These are phyloP conservation scores for Polytrichum formosum DNA, from an alignment of 225 moss, liverwort and hornwort genomes.

Conservation along the genomic window DNA sequence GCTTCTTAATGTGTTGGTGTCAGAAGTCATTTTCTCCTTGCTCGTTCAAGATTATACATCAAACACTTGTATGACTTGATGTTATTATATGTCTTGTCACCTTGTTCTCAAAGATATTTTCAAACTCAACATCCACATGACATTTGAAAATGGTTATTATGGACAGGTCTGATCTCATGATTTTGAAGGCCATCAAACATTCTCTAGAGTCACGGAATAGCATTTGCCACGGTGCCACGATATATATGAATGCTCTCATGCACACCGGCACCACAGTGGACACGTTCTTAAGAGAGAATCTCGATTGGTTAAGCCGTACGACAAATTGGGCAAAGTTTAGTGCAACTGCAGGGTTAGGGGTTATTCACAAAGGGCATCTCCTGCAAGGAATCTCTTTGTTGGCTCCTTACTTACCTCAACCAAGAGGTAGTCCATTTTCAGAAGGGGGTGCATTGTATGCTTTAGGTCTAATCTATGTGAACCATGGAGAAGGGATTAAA, in stretches of 20 bases:
- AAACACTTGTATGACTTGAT: no score
- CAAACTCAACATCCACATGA: background rate
- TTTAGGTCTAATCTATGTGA: conserved; percentile 86
- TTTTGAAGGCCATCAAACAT: conserved; percentile 89
- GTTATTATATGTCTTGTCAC: no score
- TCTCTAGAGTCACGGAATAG: conserved; percentile 79
- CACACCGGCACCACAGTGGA: conserved; percentile 95
- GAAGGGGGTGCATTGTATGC: conserved; percentile 95
- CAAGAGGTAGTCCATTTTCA: conserved; percentile 71
- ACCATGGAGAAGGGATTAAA: conserved; percentile 80
- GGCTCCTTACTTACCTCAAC: conserved; percentile 78
- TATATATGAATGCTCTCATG: conserved; percentile 94
- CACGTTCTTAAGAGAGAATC: conserved; percentile 81
- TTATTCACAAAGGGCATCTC: conserved; percentile 90
- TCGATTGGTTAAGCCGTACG: conserved; percentile 83
- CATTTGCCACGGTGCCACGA: conserved; percentile 89
- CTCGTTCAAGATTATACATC: no score
- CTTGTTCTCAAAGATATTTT: background rate
- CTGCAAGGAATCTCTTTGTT: conserved; percentile 81
- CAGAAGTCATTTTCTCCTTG: no score
- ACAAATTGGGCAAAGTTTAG: conserved; percentile 97
- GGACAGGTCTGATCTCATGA: conserved; percentile 62
- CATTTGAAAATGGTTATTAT: background rate
- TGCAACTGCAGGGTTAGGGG: conserved; percentile 92
- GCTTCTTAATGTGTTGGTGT: no score